Base-by-base conservation (phyloP, 148 eudicot species). In the Agrostemma githago region DNA sequence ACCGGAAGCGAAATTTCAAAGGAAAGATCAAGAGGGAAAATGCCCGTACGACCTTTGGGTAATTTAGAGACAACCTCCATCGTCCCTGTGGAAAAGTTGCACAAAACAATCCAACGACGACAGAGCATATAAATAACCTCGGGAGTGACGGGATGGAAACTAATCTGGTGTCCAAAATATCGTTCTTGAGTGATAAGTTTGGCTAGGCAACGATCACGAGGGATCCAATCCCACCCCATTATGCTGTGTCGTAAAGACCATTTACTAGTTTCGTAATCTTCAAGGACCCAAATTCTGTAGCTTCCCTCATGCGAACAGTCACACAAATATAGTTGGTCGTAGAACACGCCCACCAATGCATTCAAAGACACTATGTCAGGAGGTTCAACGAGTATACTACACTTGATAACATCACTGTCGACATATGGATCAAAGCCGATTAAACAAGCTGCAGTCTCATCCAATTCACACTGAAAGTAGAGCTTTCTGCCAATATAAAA, bases 41-140 rank as follows among this genome's bases (percentile, higher is more conserved):
- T 8, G 66, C 16, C 66, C 1, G 8, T 6, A 19, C 2, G 20
- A 42, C 15, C 16, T 37, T 63, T 38, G 8, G 67, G 67, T 26
- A 37, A 34, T 38, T 63, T 37, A 63, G 17, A 2, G 43, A 40
- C 40, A 37, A 63, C 5, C 43, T 63, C 43, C 17, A 63, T 11
- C 43, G 37, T 12, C 42, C 67, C 38, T 38, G 67, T 63, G 7
- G 7, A 4, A 63, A 63, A 40, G n/a, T 63, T 14, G 67, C 67
- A 63, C 67, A 63, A 14, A 63, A 63, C 15, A 63, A 63, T 12
- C 43, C 43, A 38, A 63, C 17, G 67, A 14, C 5, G 40, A 63
- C n/a, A 37, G 67, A 63, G n/a, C 67, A 37, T 17, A 38, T 63
- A 63, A 63, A 63, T 38, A 37, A 63, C 43, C 37, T 37, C 67